Percentiles rank a stretch among this genome's conserved stretches.
phyloP scores from a whole-genome alignment of 2,329 filamentous ascomycete species.

The Diaporthe citri region DNA sequence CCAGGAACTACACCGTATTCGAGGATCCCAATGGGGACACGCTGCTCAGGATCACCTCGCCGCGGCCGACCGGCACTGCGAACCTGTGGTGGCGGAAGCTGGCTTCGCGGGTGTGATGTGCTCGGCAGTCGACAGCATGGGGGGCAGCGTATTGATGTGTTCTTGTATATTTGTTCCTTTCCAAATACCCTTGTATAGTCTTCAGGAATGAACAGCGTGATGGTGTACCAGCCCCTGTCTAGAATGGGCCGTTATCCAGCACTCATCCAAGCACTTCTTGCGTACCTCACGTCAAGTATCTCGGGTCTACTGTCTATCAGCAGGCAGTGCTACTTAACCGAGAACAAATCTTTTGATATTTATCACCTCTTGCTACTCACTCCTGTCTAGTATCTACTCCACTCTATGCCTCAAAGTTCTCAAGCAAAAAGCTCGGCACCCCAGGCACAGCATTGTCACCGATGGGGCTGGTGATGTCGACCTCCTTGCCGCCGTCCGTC shows the following conservation, averaged over 20 bases:
- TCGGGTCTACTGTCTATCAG: too few species aligned
- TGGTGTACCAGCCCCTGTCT: too few species aligned
- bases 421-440: slow-evolving; percentile 84
- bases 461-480: slow-evolving; percentile 67
- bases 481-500: slow-evolving; percentile 62
- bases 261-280: neutral
- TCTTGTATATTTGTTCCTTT: slow-evolving; percentile 14
- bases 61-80: slow-evolving; percentile 11
- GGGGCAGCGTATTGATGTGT: neutral
- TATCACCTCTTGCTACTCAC: neutral
- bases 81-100: slow-evolving; percentile 25
- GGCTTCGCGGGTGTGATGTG: neutral
- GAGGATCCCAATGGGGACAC: slow-evolving; percentile 29
- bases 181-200: neutral
- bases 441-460: slow-evolving; percentile 87
- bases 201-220: neutral
- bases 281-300: too few species aligned
- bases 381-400: neutral
- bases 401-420: slow-evolving; percentile 73
- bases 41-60: slow-evolving; percentile 27
- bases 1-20: slow-evolving; percentile 43
- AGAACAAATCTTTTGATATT: neutral
- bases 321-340: too few species aligned
- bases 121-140: too few species aligned
- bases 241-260: neutral